Evolutionary conservation across 441 rosid genomes (phyloP).

Genomic region (Flueggea neowawraea): DNA sequence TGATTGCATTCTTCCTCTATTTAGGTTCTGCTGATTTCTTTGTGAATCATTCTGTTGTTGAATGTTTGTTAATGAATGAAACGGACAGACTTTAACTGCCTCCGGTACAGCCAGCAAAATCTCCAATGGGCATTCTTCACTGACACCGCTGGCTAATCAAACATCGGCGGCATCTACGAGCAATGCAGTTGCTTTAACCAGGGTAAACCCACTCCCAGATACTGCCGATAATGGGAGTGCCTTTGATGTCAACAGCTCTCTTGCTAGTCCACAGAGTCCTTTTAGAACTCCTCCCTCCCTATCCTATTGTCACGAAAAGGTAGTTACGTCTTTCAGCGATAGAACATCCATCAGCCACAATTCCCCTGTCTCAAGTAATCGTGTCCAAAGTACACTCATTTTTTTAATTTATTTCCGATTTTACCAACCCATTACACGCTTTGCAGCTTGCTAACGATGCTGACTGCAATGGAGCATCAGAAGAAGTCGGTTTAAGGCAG

Average conservation of each 20-base stretch:
- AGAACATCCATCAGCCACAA: too few relatives aligned
- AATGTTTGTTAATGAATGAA: not conserved
- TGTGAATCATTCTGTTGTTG: not conserved
- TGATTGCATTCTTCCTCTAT: constrained; percentile 5
- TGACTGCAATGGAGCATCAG: constrained; percentile 42
- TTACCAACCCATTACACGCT: constrained; percentile 6
- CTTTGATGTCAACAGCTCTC: constrained; percentile 18
- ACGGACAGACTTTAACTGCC: constrained; percentile 19
- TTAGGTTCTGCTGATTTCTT: not conserved
- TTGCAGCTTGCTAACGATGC: constrained; percentile 41
- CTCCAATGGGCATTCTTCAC: constrained; percentile 52
- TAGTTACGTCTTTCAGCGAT: constrained; percentile 19
- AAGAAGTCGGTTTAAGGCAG: constrained; percentile 44
- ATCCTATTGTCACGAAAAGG: constrained; percentile 61
- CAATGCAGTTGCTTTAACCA: constrained; percentile 39
- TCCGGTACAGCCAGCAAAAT: constrained; percentile 34
- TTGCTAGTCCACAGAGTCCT: constrained; percentile 64
- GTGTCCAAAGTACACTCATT: too few relatives aligned
- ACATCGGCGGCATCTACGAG: constrained; percentile 24
- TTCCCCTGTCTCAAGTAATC: too few relatives aligned
- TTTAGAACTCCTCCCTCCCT: constrained; percentile 94
- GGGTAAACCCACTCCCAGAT: constrained; percentile 38
- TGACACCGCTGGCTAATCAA: constrained; percentile 34
- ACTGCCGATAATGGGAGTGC: constrained; percentile 23
- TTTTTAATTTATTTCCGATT: not conserved